Conservation (phyloP, 2,329 filamentous ascomycete species). For the Rosellinia necatrix region DNA sequence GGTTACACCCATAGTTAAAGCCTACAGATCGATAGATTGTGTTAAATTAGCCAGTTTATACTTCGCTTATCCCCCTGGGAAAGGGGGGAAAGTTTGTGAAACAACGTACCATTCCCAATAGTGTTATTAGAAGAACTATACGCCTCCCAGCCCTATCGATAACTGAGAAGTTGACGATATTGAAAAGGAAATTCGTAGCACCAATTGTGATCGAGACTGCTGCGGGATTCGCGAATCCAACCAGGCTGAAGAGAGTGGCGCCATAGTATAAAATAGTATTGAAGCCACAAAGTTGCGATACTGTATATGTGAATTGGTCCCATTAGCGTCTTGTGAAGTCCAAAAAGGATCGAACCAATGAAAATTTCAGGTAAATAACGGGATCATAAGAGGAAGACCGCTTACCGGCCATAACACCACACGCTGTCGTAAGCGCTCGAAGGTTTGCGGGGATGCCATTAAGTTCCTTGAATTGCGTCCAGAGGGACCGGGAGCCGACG, state of each 20-base stretch:
- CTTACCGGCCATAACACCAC: slow-evolving; percentile 48
- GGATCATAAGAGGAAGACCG: background rate
- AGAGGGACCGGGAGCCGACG: slow-evolving; percentile 35
- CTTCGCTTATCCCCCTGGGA: background rate
- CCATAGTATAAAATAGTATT: slow-evolving; percentile 32
- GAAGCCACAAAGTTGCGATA: slow-evolving; percentile 44
- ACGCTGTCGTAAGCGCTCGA: slow-evolving; percentile 49
- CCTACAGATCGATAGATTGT: slow-evolving; percentile 35
- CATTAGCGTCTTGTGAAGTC: background rate
- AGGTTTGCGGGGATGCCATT: slow-evolving; percentile 46
- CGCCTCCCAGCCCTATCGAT: slow-evolving; percentile 50
- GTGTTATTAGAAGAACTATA: slow-evolving; percentile 44
- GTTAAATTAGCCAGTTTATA: background rate
- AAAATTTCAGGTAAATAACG: no score
- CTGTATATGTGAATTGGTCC: background rate
- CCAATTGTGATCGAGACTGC: slow-evolving; percentile 48
- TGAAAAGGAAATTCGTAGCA: slow-evolving; percentile 51
- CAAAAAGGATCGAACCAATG: background rate
- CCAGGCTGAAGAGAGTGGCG: slow-evolving; percentile 35
- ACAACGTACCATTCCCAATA: slow-evolving; percentile 4
- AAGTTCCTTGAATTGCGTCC: slow-evolving; percentile 48
- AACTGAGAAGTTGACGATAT: slow-evolving; percentile 47
- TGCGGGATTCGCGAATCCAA: slow-evolving; percentile 49
- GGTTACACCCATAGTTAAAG: slow-evolving; percentile 46
- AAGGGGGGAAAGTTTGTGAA: background rate